A percentile compares a stretch with the other conserved stretches of the same genome.
Conservation (phyloP, 1,139 yeast species). For the Magnusiomyces suaveolens region DNA sequence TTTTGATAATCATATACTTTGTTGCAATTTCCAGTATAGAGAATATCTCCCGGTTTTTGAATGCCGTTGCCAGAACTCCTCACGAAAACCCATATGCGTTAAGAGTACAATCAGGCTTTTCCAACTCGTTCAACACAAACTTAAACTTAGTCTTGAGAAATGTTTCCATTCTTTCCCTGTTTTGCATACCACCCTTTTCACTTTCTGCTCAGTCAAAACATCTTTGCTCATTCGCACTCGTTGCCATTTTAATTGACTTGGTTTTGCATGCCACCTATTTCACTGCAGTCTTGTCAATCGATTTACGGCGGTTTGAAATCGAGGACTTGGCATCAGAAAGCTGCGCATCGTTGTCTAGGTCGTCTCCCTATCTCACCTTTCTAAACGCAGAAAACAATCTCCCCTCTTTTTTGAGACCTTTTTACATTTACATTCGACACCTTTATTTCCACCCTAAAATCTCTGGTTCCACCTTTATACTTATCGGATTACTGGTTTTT, state of each 20-base stretch:
- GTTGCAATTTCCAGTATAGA: slow-evolving; percentile 39
- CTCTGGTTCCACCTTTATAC: slow-evolving; percentile 9
- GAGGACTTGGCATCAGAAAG: slow-evolving; percentile 36
- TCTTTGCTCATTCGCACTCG: slow-evolving; percentile 35
- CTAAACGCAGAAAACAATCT: slow-evolving; percentile 3
- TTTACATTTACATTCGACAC: slow-evolving; percentile 8
- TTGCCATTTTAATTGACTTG: slow-evolving; percentile 47
- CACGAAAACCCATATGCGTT: slow-evolving; percentile 36
- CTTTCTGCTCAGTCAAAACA: slow-evolving; percentile 31
- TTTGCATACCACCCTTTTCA: slow-evolving; percentile 12
- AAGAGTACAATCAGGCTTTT: slow-evolving; percentile 32
- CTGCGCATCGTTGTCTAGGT: background rate
- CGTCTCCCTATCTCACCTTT: background rate
- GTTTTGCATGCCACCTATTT: slow-evolving; percentile 52
- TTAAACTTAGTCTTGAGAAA: slow-evolving; percentile 28
- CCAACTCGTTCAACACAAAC: slow-evolving; percentile 32
- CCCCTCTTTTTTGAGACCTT: slow-evolving; percentile 4
- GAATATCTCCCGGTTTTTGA: slow-evolving; percentile 38
- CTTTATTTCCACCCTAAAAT: slow-evolving; percentile 11
- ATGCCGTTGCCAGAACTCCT: slow-evolving; percentile 35
- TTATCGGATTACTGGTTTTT: slow-evolving; percentile 1
- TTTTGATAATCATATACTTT: slow-evolving; percentile 34
- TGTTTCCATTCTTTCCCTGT: slow-evolving; percentile 23
- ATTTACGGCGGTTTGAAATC: slow-evolving; percentile 52
- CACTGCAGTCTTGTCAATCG: slow-evolving; percentile 56